phyloP scores from a whole-genome alignment of 2,329 filamentous ascomycete species.

The Cordyceps pruinosa region DNA sequence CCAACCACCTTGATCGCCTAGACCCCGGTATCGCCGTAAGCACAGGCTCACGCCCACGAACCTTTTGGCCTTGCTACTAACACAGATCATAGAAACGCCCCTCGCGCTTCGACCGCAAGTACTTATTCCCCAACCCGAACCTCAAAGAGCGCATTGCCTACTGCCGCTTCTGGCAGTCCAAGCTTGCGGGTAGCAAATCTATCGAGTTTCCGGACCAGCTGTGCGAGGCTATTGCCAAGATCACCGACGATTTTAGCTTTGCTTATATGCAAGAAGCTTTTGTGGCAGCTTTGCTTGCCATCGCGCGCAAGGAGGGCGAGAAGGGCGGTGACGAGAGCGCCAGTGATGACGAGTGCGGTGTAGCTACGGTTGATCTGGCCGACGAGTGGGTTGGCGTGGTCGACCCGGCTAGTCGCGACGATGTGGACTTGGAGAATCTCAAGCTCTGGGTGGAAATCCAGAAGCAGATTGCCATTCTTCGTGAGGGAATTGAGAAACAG shows the following conservation, averaged over 20 bases:
- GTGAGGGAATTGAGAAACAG: conserved; percentile 48
- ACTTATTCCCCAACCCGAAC: conserved; percentile 54
- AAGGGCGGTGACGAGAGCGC: conserved; percentile 19
- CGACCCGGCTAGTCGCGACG: conserved; percentile 21
- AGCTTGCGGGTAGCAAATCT: conserved; percentile 48
- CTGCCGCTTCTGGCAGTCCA: conserved; percentile 55
- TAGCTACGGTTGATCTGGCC: conserved; percentile 23
- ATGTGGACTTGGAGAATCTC: conserved; percentile 41
- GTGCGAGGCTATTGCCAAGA: conserved; percentile 50
- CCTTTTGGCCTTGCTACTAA: background rate
- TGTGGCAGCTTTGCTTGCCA: conserved; percentile 53
- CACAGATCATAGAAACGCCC: conserved; percentile 46
- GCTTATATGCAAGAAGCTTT: conserved; percentile 66
- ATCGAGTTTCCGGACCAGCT: conserved; percentile 55
- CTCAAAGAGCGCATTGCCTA: conserved; percentile 50
- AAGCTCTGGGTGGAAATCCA: conserved; percentile 55
- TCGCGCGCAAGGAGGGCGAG: conserved; percentile 35
- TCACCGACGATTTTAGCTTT: conserved; percentile 60
- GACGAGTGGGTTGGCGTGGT: conserved; percentile 33
- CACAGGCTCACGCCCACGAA: background rate
- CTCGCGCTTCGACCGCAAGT: conserved; percentile 60
- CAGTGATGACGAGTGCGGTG: conserved; percentile 21
- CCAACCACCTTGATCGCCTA: conserved; percentile 58
- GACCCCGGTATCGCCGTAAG: conserved; percentile 56
- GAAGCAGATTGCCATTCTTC: conserved; percentile 54